A percentile compares a stretch with the other conserved stretches of the same genome.
phyloP scores from a whole-genome alignment of 2,329 filamentous ascomycete genomes.

The Neofusicoccum sp. region DNA sequence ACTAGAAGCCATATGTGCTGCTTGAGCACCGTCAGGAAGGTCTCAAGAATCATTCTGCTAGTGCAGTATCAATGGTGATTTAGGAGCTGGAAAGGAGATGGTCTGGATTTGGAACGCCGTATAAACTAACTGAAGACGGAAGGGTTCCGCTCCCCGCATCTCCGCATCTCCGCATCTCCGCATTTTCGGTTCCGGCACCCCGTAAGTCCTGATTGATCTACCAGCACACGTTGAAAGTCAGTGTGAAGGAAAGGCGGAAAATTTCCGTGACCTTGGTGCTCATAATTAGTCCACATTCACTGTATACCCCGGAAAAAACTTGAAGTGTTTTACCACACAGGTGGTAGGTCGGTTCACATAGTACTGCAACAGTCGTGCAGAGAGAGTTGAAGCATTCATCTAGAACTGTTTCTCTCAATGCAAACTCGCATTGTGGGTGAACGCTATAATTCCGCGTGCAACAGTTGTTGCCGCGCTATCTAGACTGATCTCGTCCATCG shows the following conservation, averaged over 20 bases:
- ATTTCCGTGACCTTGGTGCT: neutral
- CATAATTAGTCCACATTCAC: neutral
- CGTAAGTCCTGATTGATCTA: neutral
- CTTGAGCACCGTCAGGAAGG: neutral
- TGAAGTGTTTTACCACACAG: too few relatives aligned
- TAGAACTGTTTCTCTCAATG: too few relatives aligned
- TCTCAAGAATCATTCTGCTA: neutral
- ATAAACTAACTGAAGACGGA: neutral
- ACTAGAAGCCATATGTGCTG: neutral
- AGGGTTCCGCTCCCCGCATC: conserved; percentile 3
- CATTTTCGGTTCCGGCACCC: neutral
- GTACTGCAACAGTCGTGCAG: too few relatives aligned
- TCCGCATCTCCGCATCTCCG: neutral
- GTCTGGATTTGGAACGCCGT: neutral
- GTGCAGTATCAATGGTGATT: neutral
- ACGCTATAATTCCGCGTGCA: too few relatives aligned
- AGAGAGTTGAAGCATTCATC: too few relatives aligned
- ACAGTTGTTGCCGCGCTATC: too few relatives aligned
- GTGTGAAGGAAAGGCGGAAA: neutral
- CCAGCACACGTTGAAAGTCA: neutral
- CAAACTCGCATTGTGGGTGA: too few relatives aligned
- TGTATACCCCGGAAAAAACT: too few relatives aligned
- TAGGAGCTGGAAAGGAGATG: neutral
- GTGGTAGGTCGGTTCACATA: too few relatives aligned
- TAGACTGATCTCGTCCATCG: too few relatives aligned